Evolutionary conservation across 208 protist species (phyloP), one percentile per base, ranked within the genome.

Genomic region (Trypanosoma avium): DNA sequence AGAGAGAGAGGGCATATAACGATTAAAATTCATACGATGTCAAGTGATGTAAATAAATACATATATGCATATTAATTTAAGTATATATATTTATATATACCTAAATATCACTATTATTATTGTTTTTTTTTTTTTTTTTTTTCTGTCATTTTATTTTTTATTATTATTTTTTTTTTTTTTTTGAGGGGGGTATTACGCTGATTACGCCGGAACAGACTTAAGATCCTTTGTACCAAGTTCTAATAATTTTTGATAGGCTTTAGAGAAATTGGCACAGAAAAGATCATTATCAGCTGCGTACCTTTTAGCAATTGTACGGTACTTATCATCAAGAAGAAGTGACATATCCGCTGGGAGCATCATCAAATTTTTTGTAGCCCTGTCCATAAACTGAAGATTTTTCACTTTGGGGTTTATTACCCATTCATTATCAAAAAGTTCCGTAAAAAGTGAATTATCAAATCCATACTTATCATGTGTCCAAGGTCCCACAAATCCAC

Each of bases 291-390:
- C 94, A 33, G 90, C 80, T 5, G 94, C 93, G 75, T 98, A 98
- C 22, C 73, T 49, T 40, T 97, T 79, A 8, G 92, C 93, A 57
- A 82, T 91, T 70, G 81, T 81, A 17, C 56, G 69, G 77, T 97
- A 96, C 29, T 68, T 70, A 53, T 85, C 79, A 62, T 97, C 93
- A 5, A 93, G 56, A 7, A 96, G 45, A 35, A 97, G 73, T 24
- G 78, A 76, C 40, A 97, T 74, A 55, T 98, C 95, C 26, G 92
- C 45, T 13, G 93, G 92, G 12, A 97, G 81, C 95, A 98, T 98
- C 93, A 98, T 98, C 4, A 97, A 73, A 33, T 81, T 77, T 35
- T 77, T 86, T 22, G 84, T 91, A 15, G 72, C 61, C 19, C 58
- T 60, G 62, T 97, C 92, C 78, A 83, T 87, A 72, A 93, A 93